Evolutionary conservation across 768 basidiomycete genomes (phyloP), one percentile per base, ranked within the genome.

Genomic region (Boletus coccyginus): DNA sequence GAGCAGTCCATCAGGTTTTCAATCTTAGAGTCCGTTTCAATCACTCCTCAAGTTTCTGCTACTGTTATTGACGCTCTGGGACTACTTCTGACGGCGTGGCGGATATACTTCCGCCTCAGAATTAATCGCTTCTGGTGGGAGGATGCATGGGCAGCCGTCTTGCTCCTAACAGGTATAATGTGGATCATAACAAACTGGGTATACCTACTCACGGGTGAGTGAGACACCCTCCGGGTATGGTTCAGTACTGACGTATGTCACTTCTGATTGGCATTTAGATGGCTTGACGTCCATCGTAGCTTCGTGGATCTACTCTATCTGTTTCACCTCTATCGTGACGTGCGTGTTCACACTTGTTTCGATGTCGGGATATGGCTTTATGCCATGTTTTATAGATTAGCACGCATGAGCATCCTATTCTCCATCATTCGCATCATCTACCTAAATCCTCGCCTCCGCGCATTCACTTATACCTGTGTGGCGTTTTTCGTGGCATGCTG

Each of bases 121-220:
- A 50, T 58, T 7, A 41, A 38, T 12, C 55, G 51, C 29, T 57
- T 60, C 32, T 60, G 51, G 59, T 60, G 55, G 59, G 61, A 62
- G 19, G 61, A 62, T 54, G 52, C 52, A 7, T 61, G 48, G 43
- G 62, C 54, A 7, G 41, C 39, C 14, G 32, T 52, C 17, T 29
- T 47, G 27, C 35, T 59, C 21, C 13, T 45, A 19, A 43, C 33
- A n/a, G 44, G 55, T 32, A 5, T 54, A 21, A 2, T 16, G 24
- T 60, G 49, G 47, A 32, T 54, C 14, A 36, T 33, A 43, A 19
- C 46, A 24, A 29, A 17, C 13, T 59, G 55, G 60, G 29, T 52
- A 14, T 40, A 36, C n/a, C 0, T 41, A 2, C 12, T 42, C 6
- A 11, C n/a, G 19, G 8, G 52, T 61, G 19, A 36, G 58, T 50